Evolutionary conservation across 148 eudicot genomes (phyloP), one percentile per base, ranked within the genome.

Genomic region (Pouteria glomerata): DNA sequence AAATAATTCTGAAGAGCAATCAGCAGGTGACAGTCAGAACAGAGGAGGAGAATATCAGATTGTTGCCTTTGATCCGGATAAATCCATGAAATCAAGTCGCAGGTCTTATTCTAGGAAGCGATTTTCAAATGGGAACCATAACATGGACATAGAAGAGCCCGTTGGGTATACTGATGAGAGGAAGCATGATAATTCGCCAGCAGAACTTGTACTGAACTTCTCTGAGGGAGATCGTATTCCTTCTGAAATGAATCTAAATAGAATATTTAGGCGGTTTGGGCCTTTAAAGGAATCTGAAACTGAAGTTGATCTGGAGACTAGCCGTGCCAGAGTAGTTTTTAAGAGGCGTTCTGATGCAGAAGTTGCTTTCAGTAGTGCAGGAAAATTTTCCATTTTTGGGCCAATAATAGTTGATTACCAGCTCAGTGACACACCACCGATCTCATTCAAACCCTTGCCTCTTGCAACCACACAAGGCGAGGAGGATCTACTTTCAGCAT

Each of bases 261-360:
- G 85, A 83, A 88, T 83, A 71, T 91, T 95, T 69, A 89, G 88
- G 82, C 84, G 90, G 34, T 95, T 95, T 80, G 98, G 98, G 59
- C 86, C 97, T 44, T 68, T 95, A 70, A 91, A 78, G 82, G 96
- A 89, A 67, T 72, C 87, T 41, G 97, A 95, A 79, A 89, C 98
- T 15, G 93, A 86, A 78, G 80, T 86, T 74, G 92, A 89, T 76
- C 55, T 55, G 59, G 78, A 85, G 72, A 82, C 76, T 48, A 65
- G 86, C 47, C 88, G 90, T 76, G 97, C 98, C 51, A 85, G 87
- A 77, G 90, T 95, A 77, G 87, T 95, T 33, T 94, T 86, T 67
- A 95, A 91, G 77, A 84, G 83, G 76, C 80, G 90, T 69, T 77
- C 91, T 57, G 98, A 91, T 86, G 98, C 98, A 76, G 90, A 89